Base-by-base conservation (phyloP, 768 basidiomycete genomes). In the Thelephora ganbajun region DNA sequence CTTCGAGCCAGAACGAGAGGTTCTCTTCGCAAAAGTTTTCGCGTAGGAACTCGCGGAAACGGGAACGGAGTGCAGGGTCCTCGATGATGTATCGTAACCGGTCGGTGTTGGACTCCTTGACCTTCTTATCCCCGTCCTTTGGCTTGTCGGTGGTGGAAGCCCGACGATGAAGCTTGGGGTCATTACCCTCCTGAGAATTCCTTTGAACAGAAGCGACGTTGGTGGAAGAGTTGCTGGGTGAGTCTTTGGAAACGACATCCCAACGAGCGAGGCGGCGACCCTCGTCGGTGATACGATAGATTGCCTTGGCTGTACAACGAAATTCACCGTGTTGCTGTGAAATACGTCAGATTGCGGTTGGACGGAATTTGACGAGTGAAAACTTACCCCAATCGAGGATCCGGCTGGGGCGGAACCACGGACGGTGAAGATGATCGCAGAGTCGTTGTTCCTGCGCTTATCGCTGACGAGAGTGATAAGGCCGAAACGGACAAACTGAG, bases 1-100 rank as follows among this genome's bases (percentile, higher is more conserved):
- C 93, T 59, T 99, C 96, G 48, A 98, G 63, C 87, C 91, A 99
- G 68, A 97, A 99, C 43, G 84, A 83, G 54, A 99, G 67, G 61
- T 99, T 99, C 70, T 99, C 96, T 60, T 99, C 96, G 66, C 90
- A 98, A 62, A 96, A 98, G 63, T 97, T 98, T 48, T 79, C 73
- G 30, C 89, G 77, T 47, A 99, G 66, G 69, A 92, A 94, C 53
- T 98, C 96, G 50, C 96, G 81, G 75, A 99, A 99, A 44, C 97
- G 69, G 2, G 79, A 76, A 12, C 96, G 79, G 34, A 93, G 69
- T 26, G 83, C 81, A 0, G 93, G 87, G 52, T 98, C 91, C 52
- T 94, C 93, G 19, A 99, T 75, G 53, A 99, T 93, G 62, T 86
- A 87, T 52, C 80, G 78, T 41, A 98, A 70, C 46, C 90, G 84